Evolutionary conservation across 805 yeast species (phyloP), one percentile per base, ranked within the genome.

Genomic region (Starmerella asiatica): DNA sequence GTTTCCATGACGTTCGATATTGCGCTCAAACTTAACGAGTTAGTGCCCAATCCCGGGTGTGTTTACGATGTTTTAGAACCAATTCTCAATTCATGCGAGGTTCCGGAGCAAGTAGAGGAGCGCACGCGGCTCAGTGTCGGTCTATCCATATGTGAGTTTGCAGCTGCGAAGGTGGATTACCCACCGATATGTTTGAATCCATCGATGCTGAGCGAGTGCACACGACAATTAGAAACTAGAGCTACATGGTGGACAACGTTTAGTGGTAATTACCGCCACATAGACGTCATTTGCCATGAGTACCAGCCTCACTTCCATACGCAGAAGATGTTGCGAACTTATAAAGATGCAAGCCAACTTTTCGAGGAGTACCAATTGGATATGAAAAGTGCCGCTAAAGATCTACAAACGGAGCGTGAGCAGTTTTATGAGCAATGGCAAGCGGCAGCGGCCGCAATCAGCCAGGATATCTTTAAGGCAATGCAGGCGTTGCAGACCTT

Each of bases 241-340:
- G 47, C 59, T 0, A 79, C 76, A 48, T 73, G 77, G 68, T 79
- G 88, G 88, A 76, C 85, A 0, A 73, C 78, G 0, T 78, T 69
- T 51, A 75, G 75, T 45, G 83, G 83, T 0, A 70, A 76, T 50
- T 76, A 71, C 53, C 64, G 75, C 34, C 65, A 69, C 24, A 58
- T 77, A 3, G 62, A 70, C 2, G 62, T 64, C 2, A 59, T 76
- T 0, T 79, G 85, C 49, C 21, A 29, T 5, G 57, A 53, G 34
- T 44, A 49, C 35, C 45, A 39, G 21, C 50, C 47, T 1, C 47
- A 46, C 8, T 45, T 39, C 19, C 58, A 50, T 33, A 32, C 51
- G 7, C 37, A 37, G 5, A 17, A 20, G 21, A 34, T 40, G 2
- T 21, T 48, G 6, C 15, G 37, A 1, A 29, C 45, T 4, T 48